A percentile compares a stretch with the other conserved stretches of the same genome.
Evolutionary conservation across 1,139 yeast genomes (phyloP).

Genomic region (Yamadazyma siamensis): DNA sequence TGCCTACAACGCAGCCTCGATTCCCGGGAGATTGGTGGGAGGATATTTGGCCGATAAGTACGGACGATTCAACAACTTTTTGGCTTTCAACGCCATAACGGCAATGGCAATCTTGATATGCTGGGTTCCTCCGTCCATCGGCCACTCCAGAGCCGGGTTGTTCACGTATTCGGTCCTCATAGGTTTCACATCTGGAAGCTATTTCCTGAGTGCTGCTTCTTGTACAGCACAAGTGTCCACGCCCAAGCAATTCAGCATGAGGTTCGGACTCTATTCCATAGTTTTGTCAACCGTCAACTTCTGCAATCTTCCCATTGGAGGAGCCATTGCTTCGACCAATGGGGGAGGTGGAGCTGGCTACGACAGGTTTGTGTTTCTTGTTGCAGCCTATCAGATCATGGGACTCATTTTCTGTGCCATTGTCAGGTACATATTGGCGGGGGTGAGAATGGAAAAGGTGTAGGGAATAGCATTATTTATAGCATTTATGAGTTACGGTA

Average conservation of each 20-base stretch:
- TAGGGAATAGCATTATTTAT: too few species aligned
- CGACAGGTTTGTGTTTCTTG: constrained; percentile 23
- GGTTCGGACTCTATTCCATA: constrained; percentile 26
- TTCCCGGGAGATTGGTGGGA: constrained; percentile 28
- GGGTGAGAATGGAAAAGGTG: constrained; percentile 11
- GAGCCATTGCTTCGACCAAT: constrained; percentile 22
- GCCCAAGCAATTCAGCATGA: constrained; percentile 23
- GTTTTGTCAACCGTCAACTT: constrained; percentile 20
- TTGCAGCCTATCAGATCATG: constrained; percentile 19
- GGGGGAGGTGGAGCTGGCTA: constrained; percentile 15
- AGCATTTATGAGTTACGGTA: too few species aligned
- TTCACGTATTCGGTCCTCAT: constrained; percentile 24
- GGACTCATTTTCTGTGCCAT: constrained; percentile 17
- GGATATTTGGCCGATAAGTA: constrained; percentile 28
- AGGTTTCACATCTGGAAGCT: constrained; percentile 28
- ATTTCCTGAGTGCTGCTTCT: constrained; percentile 28
- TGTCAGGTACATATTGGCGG: constrained; percentile 22
- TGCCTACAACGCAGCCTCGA: constrained; percentile 27
- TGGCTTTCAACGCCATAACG: constrained; percentile 18
- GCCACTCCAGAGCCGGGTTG: constrained; percentile 23
- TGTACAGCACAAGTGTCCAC: constrained; percentile 26
- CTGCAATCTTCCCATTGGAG: constrained; percentile 29
- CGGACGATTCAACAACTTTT: constrained; percentile 29
- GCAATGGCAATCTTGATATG: constrained; percentile 21
- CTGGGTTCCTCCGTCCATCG: constrained; percentile 27